Evolutionary conservation across 805 yeast species (phyloP), one percentile per base, ranked within the genome.

Genomic region (Candida cerambycidarum): DNA sequence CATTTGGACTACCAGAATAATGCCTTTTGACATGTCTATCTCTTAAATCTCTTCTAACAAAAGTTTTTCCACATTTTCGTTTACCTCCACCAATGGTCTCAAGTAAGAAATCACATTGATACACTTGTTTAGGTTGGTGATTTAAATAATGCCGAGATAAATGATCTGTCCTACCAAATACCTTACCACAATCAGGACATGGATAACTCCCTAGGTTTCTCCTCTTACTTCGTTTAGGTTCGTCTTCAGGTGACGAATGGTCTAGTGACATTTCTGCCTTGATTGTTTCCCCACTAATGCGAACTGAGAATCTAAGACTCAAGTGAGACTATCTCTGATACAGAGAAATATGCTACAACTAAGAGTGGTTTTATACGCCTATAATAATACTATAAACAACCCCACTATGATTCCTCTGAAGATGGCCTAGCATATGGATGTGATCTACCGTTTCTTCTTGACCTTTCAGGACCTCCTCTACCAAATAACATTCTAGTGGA

Each of bases 91-190:
- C 61, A 23, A 51, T 54, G 30, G 55, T 78, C 68, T 48, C 82
- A 42, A 63, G 65, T 56, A 50, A 61, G 45, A 55, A 80, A 72
- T 59, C 85, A 56, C 89, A 82, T 18, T 65, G 66, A 54, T 71
- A 81, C 9, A 82, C 78, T 41, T 75, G 75, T 36, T 65, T 70
- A 3, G 76, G 76, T 41, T 67, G 65, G 38, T 82, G 88, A 55
- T 82, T 82, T 39, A 82, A 65, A 53, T 78, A 74, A 55, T 82
- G 88, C 39, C 88, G 62, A 2, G 85, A 71, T 12, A 82, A 57
- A 61, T 82, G 88, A 53, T 82, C 88, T 1, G 81, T 73, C 38
- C 88, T 56, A 16, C 78, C 73, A 51, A 82, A 82, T 14, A 67
- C 63, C 54, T 82, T 82, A 29, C 63, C 67, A 52, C 88, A 82